Percentiles rank a stretch among this genome's conserved stretches.
Conservation (phyloP, 2,329 filamentous ascomycete genomes). For the Cadophora sp. region DNA sequence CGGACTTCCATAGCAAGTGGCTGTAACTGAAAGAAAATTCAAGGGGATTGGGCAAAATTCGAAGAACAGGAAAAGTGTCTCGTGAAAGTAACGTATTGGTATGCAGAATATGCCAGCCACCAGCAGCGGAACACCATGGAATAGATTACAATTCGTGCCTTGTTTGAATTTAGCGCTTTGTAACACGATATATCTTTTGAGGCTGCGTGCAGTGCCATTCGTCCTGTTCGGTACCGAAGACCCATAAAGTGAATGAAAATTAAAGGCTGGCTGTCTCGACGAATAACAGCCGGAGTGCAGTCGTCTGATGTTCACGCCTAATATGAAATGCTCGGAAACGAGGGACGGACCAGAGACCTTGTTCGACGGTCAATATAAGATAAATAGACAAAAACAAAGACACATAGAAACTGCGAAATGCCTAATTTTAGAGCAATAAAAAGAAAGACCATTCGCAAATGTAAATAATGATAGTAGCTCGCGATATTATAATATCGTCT, state of each 20-base stretch:
- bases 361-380: background rate
- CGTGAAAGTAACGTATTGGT: slow-evolving; percentile 6
- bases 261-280: slow-evolving; percentile 7
- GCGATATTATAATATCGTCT: background rate
- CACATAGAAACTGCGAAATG: background rate
- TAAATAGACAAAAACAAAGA: background rate
- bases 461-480: slow-evolving; percentile 1
- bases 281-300: slow-evolving; percentile 6
- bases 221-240: background rate
- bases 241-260: background rate
- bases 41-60: background rate
- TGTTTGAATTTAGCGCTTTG: background rate
- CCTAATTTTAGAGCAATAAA: background rate
- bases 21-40: slow-evolving; percentile 1
- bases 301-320: slow-evolving; percentile 14
- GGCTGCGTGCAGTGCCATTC: background rate
- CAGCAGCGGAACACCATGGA: background rate
- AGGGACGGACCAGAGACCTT: background rate
- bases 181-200: background rate
- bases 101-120: background rate
- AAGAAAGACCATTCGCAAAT: background rate
- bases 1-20: background rate
- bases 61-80: slow-evolving; percentile 3
- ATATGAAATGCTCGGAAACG: background rate
- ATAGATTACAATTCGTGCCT: background rate